Conservation (phyloP, 2,329 filamentous ascomycete genomes). For the Cladosporium sp. region DNA sequence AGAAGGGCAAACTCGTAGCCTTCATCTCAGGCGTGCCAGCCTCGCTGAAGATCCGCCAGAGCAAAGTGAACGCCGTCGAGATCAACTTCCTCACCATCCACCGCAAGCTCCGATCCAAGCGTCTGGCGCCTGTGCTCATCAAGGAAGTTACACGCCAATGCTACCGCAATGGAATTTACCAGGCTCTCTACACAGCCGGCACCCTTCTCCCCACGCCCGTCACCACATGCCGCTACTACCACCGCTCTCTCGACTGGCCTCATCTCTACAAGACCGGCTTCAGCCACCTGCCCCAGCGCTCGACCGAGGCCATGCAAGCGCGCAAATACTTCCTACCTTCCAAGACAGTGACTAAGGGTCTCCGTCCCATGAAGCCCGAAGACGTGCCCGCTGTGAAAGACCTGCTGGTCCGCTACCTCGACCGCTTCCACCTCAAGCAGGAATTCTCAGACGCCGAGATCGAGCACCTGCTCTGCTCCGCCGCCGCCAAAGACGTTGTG, state of each 20-base stretch:
- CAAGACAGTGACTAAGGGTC: slow-evolving; percentile 68
- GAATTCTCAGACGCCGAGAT: slow-evolving; percentile 79
- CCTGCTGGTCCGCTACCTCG: slow-evolving; percentile 74
- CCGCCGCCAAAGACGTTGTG: slow-evolving; percentile 75
- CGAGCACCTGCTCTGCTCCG: slow-evolving; percentile 82
- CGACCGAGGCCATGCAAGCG: slow-evolving; percentile 82
- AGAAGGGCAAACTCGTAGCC: slow-evolving; percentile 84
- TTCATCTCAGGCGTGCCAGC: slow-evolving; percentile 95
- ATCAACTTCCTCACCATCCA: slow-evolving; percentile 99
- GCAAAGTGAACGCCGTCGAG: slow-evolving; percentile 75
- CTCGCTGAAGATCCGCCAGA: slow-evolving; percentile 74
- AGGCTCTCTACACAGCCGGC: slow-evolving; percentile 94
- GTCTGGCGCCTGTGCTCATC: slow-evolving; percentile 89
- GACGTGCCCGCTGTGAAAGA: slow-evolving; percentile 75
- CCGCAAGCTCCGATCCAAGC: slow-evolving; percentile 94
- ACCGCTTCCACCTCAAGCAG: slow-evolving; percentile 80
- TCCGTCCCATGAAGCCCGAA: slow-evolving; percentile 76
- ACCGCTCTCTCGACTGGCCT: slow-evolving; percentile 90
- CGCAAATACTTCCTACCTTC: slow-evolving; percentile 82
- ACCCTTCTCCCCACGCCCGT: slow-evolving; percentile 88
- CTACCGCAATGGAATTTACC: slow-evolving; percentile 83
- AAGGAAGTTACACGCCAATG: slow-evolving; percentile 95
- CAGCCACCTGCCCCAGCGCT: slow-evolving; percentile 79
- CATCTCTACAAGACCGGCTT: slow-evolving; percentile 96
- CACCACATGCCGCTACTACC: slow-evolving; percentile 92